These are phyloP conservation scores for Aspergillus sp. DNA, from an alignment of 2,329 filamentous ascomycete species.

Conservation along the genomic window DNA sequence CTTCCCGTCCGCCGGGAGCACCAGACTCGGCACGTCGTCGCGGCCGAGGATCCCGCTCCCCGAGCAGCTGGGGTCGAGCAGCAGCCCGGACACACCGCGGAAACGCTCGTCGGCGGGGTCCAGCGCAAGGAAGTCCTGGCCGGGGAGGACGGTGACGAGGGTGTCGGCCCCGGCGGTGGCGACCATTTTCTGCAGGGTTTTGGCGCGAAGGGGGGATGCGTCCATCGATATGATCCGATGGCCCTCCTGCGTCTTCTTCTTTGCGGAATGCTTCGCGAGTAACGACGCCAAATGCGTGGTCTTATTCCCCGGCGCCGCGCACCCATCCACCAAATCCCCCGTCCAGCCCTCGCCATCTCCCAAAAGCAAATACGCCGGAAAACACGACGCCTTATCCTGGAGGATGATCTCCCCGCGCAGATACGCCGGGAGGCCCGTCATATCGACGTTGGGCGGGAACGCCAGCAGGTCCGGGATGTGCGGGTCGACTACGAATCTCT, in stretches of 20 bases:
- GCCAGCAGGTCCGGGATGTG: constrained; percentile 84
- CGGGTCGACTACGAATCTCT: constrained; percentile 58
- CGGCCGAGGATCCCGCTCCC: constrained; percentile 92
- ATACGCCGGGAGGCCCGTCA: constrained; percentile 74
- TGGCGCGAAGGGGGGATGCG: constrained; percentile 55
- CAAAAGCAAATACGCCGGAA: constrained; percentile 85
- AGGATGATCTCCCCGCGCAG: constrained; percentile 75
- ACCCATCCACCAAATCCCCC: constrained; percentile 85
- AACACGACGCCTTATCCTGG: constrained; percentile 96
- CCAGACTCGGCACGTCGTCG: constrained; percentile 70
- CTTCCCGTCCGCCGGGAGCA: constrained; percentile 52
- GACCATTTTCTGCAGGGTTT: constrained; percentile 83
- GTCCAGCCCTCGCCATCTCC: constrained; percentile 43
- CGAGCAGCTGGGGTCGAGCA: constrained; percentile 93
- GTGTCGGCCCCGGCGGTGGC: constrained; percentile 68
- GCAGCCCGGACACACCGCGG: constrained; percentile 70
- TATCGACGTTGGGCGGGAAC: constrained; percentile 67
- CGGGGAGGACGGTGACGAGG: constrained; percentile 66
- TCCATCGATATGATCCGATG: constrained; percentile 53
- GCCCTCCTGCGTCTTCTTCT: constrained; percentile 22
- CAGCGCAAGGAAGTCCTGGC: constrained; percentile 78
- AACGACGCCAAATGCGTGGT: constrained; percentile 89
- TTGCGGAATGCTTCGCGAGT: constrained; percentile 37
- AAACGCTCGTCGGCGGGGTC: constrained; percentile 65
- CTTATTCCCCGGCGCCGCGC: constrained; percentile 94